phyloP scores from a whole-genome alignment of 805 yeast species.

The Yarrowia osloensis region DNA sequence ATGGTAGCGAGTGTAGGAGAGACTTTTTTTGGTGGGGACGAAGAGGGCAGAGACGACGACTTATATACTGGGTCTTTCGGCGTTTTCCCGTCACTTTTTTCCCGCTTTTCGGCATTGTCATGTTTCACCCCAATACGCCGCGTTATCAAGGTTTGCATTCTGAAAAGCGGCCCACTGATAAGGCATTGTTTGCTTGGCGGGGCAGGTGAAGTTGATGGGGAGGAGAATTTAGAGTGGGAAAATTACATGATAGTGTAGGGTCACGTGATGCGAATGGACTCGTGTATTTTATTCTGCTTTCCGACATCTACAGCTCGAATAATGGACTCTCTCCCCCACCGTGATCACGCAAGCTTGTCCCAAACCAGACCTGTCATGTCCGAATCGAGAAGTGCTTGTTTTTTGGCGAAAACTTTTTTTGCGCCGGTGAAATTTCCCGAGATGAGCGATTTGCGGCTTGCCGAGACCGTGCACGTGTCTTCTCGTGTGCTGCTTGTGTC shows the following conservation, averaged over 20 bases:
- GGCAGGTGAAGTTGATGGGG: background rate
- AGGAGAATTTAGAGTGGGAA: background rate
- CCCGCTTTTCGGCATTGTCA: background rate
- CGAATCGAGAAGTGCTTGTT: background rate
- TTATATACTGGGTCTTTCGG: background rate
- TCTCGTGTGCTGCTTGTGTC: no score
- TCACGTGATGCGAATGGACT: background rate
- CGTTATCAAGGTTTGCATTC: slow-evolving; percentile 16
- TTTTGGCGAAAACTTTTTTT: no score
- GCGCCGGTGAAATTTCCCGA: no score
- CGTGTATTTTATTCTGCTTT: background rate
- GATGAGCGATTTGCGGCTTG: no score
- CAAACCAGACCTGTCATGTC: background rate
- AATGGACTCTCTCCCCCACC: no score
- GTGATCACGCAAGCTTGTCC: background rate
- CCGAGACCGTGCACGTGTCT: no score
- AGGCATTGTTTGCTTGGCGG: background rate
- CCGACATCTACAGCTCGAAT: background rate
- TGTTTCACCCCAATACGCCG: background rate
- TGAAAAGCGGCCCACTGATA: slow-evolving; percentile 9
- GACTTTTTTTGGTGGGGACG: background rate
- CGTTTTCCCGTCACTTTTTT: no score
- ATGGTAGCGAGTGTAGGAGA: background rate
- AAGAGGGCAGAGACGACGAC: background rate
- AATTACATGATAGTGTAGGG: no score